Base-by-base conservation (phyloP, 306 rosid species). In the Trichosanthes truncata region DNA sequence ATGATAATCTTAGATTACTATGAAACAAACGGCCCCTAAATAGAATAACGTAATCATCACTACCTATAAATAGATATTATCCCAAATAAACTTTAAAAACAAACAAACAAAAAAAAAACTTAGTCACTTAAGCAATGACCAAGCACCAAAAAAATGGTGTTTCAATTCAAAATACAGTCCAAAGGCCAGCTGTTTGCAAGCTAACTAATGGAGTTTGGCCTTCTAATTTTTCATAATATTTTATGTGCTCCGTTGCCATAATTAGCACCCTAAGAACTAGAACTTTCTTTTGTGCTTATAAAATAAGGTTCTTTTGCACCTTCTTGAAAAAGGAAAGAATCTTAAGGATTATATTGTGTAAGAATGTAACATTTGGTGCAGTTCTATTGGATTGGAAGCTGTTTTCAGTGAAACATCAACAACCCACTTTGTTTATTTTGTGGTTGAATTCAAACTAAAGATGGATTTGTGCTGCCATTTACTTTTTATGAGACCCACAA, bases 381-480 rank as follows among this genome's bases (percentile, higher is more conserved):
- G 11, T 17, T 45, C 59, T 36, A 85, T 88, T 86, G 84, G 85
- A 61, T 31, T 45, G 74, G 75, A 53, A 84, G 82, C 85, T 57
- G n/a, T 78, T 88, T 88, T 84, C 79, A 48, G 76, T 73, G 86
- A 81, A 81, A 84, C 89, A 81, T 72, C 88, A 83, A 82, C 90
- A 76, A 81, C 81, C 90, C 89, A 81, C 80, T 76, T 21, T 43
- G 60, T 59, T 23, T 6, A 11, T 35, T 67, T 29, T 69, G 25
- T 85, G 68, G 35, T 59, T 59, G 0, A 59, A 25, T 59, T 59
- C 35, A 59, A 56, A 59, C 35, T 23, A 59, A 59, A 59, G 7
- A 25, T 59, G 65, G 65, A 59, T 59, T 59, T 23, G 33, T 59
- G 65, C 65, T 59, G 65, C 25, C 65, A 59, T 59, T 59, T 59